phyloP scores from a whole-genome alignment of 192 early-diverging fungal genomes.

The Podila minutissima region DNA sequence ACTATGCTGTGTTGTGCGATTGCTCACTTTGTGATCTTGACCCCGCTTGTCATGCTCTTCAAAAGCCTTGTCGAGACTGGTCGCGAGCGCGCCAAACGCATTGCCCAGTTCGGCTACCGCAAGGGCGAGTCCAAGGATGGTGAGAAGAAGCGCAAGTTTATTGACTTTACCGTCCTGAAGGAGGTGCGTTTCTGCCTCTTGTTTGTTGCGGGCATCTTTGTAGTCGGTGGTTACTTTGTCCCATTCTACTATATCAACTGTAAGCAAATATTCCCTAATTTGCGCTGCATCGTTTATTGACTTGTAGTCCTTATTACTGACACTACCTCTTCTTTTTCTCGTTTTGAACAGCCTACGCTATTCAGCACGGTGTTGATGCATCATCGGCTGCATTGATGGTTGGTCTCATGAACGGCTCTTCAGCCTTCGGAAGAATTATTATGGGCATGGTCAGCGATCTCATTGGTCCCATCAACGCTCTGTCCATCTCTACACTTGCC shows the following conservation, averaged over 20 bases:
- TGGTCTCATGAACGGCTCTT: slow-evolving; percentile 72
- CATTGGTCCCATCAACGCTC: slow-evolving; percentile 65
- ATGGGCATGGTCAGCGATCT: slow-evolving; percentile 67
- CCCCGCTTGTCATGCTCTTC: slow-evolving; percentile 23
- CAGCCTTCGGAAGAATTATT: slow-evolving; percentile 67
- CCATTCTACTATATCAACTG: slow-evolving; percentile 39
- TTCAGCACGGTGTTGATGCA: slow-evolving; percentile 50
- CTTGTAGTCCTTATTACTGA: background rate
- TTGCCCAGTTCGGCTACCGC: slow-evolving; percentile 21
- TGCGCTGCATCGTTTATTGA: background rate
- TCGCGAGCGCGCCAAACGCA: slow-evolving; percentile 26
- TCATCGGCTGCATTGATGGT: slow-evolving; percentile 63
- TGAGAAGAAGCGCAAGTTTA: slow-evolving; percentile 34
- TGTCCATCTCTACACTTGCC: slow-evolving; percentile 53
- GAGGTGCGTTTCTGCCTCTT: slow-evolving; percentile 22
- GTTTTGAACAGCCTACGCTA: slow-evolving; percentile 48
- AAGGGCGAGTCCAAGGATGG: slow-evolving; percentile 32
- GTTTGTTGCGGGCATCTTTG: slow-evolving; percentile 47
- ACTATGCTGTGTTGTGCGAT: slow-evolving; percentile 60
- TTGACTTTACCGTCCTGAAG: slow-evolving; percentile 44
- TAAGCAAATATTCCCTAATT: slow-evolving; percentile 21
- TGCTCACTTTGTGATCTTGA: slow-evolving; percentile 55
- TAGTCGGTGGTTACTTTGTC: slow-evolving; percentile 30
- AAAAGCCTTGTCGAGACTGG: slow-evolving; percentile 25
- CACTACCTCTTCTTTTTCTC: background rate